phyloP scores from a whole-genome alignment of 176 grass and related monocot species.

The Areca catechu region DNA sequence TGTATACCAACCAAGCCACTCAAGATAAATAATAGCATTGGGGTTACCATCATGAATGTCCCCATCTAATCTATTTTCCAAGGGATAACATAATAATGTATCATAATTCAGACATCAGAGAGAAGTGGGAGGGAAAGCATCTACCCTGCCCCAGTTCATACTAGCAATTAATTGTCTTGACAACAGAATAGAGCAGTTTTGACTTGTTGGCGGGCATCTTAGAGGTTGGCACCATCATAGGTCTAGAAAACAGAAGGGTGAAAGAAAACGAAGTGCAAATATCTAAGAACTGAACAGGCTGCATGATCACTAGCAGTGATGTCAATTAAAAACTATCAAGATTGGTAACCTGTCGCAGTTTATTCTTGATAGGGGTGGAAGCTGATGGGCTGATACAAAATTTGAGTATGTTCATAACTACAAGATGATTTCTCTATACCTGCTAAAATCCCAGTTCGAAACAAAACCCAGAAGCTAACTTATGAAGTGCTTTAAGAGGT shows the following conservation, averaged over 20 bases:
- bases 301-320: too few species aligned
- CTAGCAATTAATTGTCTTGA: background rate
- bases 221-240: background rate
- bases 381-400: too few species aligned
- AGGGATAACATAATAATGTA: background rate
- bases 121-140: background rate
- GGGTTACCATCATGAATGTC: background rate
- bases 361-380: too few species aligned
- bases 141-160: constrained; percentile 1
- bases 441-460: too few species aligned
- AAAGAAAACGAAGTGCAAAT: too few species aligned
- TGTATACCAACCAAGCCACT: background rate
- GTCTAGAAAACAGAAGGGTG: background rate
- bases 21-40: background rate
- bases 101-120: background rate
- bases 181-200: background rate
- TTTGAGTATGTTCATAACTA: too few species aligned
- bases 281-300: too few species aligned
- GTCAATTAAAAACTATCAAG: too few species aligned
- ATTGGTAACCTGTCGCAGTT: too few species aligned
- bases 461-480: too few species aligned
- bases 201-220: background rate
- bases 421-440: too few species aligned
- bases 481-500: too few species aligned
- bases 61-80: background rate